These are phyloP conservation scores for Aspergillus sp. DNA, from an alignment of 2,329 filamentous ascomycete genomes.

Conservation along the genomic window DNA sequence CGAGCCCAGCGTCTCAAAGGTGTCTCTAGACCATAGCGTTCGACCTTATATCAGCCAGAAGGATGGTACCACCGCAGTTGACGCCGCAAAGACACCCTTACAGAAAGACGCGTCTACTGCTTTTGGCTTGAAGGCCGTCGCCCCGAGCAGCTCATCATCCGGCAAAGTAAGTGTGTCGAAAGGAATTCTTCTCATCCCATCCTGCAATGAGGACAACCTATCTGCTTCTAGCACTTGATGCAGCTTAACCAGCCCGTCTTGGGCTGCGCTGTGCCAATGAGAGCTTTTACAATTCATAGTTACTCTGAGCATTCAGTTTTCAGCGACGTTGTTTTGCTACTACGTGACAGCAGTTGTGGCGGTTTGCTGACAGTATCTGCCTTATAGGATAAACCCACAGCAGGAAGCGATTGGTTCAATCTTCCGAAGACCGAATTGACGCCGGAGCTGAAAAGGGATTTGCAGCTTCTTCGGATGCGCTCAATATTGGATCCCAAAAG, in stretches of 20 bases:
- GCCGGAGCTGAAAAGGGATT: conserved; percentile 74
- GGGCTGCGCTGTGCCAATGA: conserved; percentile 65
- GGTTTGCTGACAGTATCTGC: conserved; percentile 8
- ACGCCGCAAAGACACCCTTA: conserved; percentile 42
- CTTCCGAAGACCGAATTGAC: conserved; percentile 77
- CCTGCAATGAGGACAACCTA: conserved; percentile 66
- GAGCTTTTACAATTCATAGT: conserved; percentile 58
- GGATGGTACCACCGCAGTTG: conserved; percentile 44
- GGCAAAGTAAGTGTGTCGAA: conserved; percentile 41
- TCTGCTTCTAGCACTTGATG: conserved; percentile 57
- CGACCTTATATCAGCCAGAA: conserved; percentile 47
- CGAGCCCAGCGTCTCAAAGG: conserved; percentile 35
- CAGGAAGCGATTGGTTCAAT: conserved; percentile 78
- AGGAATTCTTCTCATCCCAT: conserved; percentile 7
- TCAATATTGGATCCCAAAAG: conserved; percentile 79
- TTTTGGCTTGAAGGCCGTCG: not conserved
- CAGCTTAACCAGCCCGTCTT: conserved; percentile 66
- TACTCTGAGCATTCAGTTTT: conserved; percentile 50
- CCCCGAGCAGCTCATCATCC: conserved; percentile 10
- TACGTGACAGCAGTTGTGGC: conserved; percentile 1
- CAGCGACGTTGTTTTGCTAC: conserved; percentile 12
- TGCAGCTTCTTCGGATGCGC: conserved; percentile 83
- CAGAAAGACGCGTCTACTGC: conserved; percentile 24
- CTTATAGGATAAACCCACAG: conserved; percentile 50
- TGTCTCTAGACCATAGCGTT: conserved; percentile 39